Evolutionary conservation across 768 basidiomycete species (phyloP).

Genomic region (Trametopsis cervina): DNA sequence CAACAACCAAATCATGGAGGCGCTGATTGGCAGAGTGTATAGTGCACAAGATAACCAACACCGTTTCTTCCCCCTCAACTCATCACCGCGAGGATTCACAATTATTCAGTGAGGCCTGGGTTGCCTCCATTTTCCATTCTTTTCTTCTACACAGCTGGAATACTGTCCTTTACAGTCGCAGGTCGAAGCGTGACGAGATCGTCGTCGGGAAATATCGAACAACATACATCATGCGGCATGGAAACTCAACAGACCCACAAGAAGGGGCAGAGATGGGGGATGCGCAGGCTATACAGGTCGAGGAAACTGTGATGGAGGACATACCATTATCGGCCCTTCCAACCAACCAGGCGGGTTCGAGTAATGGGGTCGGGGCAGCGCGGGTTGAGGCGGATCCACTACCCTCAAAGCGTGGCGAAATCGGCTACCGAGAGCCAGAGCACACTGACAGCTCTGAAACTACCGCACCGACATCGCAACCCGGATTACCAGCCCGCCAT

Average conservation of each 20-base stretch:
- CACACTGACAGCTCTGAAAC: constrained; percentile 20
- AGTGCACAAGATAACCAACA: too few relatives aligned
- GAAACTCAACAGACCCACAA: not conserved
- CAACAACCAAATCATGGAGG: too few relatives aligned
- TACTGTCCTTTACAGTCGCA: constrained; percentile 1
- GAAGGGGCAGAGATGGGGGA: not conserved
- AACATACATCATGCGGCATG: not conserved
- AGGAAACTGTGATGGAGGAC: not conserved
- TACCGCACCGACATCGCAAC: not conserved
- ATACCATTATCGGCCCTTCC: not conserved
- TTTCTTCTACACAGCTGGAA: constrained; percentile 2
- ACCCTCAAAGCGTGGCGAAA: constrained; percentile 59
- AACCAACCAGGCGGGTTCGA: not conserved
- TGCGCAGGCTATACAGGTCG: not conserved
- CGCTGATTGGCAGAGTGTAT: too few relatives aligned
- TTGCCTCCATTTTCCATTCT: not conserved
- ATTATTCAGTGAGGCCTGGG: too few relatives aligned
- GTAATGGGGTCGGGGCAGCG: not conserved
- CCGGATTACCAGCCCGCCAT: constrained; percentile 38
- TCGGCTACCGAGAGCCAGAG: constrained; percentile 47
- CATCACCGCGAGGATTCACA: too few relatives aligned
- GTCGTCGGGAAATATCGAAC: too few relatives aligned
- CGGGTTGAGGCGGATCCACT: constrained; percentile 46
- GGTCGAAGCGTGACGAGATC: not conserved
- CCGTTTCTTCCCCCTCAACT: too few relatives aligned